Base-by-base conservation (phyloP, 768 basidiomycete genomes). In the Calocera cornea region DNA sequence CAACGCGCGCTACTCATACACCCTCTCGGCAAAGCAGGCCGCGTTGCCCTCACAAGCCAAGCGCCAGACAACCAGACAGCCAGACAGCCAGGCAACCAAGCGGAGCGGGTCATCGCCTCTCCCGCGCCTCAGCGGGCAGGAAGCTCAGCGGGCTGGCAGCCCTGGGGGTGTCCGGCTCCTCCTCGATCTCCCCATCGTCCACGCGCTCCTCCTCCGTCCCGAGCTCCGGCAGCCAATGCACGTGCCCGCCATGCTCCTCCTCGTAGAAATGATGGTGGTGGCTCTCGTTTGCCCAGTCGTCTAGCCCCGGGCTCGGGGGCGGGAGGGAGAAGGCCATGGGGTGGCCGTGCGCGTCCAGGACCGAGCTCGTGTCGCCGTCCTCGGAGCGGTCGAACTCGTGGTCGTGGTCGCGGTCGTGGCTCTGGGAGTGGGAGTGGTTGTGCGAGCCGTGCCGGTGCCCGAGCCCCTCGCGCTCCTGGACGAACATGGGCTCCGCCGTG, bases 221-320 rank as follows among this genome's bases (percentile, higher is more conserved):
- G 8, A 47, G 44, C 44, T 60, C 54, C 24, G 54, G 54, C 54
- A 60, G 19, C 54, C 54, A 60, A 60, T 60, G 54, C 31, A 60
- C 54, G 8, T 19, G 5, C 44, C 44, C 44, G 8, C 36, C 36
- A 14, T 47, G 44, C 54, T 60, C 54, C 54, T 60, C 54, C 31
- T 33, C 54, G 27, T 60, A 60, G 27, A 60, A 60, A 60, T 60
- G 54, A 60, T 60, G 54, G 19, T 60, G 54, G 19, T 60, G 54
- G 27, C 27, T 29, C 31, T 60, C 27, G 54, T 27, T 60, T 33
- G 54, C 54, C 54, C 54, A 60, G 31, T 60, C 54, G 8, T 60
- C 54, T 2, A 14, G 24, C 19, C 5, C 54, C 22, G 54, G 54
- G 54, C 27, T 29, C 8, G 54, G 54, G 2, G 54, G 54, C 7